These are phyloP conservation scores for Pseudogymnoascus sp. DNA, from an alignment of 2,329 filamentous ascomycete species.

Conservation along the genomic window DNA sequence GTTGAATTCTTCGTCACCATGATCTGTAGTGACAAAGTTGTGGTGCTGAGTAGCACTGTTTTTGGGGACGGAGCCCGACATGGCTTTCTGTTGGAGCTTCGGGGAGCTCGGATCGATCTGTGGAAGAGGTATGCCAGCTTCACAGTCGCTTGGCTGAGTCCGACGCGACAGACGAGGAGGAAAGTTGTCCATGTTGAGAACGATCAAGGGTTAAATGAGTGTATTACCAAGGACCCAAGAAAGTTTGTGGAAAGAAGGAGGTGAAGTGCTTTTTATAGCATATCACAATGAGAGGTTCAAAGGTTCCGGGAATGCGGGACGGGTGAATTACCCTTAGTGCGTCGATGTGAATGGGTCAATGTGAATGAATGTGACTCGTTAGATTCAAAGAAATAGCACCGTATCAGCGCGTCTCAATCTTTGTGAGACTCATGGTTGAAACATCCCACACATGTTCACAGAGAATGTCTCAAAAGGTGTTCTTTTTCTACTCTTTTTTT, in stretches of 20 bases:
- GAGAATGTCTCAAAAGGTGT: not conserved
- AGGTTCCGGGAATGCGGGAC: not conserved
- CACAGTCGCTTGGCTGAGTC: not conserved
- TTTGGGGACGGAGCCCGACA: not conserved
- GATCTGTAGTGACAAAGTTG: not conserved
- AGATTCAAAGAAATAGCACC: not conserved
- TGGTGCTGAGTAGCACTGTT: not conserved
- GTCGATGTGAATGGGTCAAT: not conserved
- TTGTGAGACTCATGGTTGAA: not conserved
- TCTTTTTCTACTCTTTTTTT: not conserved
- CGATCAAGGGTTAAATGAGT: not conserved
- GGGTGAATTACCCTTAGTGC: not conserved
- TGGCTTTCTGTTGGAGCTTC: not conserved
- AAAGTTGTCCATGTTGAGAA: not conserved
- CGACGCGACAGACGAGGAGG: not conserved
- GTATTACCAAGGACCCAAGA: not conserved
- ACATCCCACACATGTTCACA: not conserved
- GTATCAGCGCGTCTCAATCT: not conserved
- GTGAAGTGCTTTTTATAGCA: not conserved
- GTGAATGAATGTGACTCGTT: not conserved
- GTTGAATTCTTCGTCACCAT: not conserved
- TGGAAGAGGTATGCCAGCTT: not conserved
- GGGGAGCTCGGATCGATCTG: not conserved
- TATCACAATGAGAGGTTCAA: not conserved
- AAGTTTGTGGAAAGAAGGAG: not conserved